phyloP scores from a whole-genome alignment of 2,329 filamentous ascomycete species.

The Lecanicillium sp. region DNA sequence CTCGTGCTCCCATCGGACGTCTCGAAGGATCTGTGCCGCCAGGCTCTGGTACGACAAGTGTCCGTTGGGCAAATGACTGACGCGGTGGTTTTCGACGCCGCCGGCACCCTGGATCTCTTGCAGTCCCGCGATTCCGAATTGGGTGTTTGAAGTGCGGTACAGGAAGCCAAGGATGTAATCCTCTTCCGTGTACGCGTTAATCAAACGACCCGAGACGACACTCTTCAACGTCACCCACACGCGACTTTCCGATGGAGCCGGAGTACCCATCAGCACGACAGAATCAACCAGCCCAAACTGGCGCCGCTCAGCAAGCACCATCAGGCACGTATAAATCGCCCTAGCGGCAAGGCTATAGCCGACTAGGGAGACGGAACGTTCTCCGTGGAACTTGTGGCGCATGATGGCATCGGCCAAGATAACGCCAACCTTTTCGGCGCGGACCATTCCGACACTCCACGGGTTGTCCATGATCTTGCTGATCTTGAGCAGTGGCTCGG shows the following conservation, averaged over 20 bases:
- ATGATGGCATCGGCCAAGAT: constrained; percentile 77
- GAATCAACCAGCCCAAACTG: constrained; percentile 85
- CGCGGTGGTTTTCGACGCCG: constrained; percentile 62
- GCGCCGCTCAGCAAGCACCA: constrained; percentile 69
- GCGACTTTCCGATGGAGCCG: constrained; percentile 63
- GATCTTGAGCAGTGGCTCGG: constrained; percentile 56
- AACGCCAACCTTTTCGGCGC: constrained; percentile 65
- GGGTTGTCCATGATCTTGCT: constrained; percentile 76
- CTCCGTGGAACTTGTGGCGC: constrained; percentile 70
- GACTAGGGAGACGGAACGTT: constrained; percentile 72
- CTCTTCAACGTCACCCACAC: constrained; percentile 74
- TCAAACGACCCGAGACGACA: constrained; percentile 74
- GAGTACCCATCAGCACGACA: constrained; percentile 76
- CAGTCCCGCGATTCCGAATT: constrained; percentile 78
- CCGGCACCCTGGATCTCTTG: constrained; percentile 64
- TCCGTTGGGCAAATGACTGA: constrained; percentile 58
- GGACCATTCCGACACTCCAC: constrained; percentile 68
- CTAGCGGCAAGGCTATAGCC: constrained; percentile 79
- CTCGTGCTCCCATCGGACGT: constrained; percentile 64
- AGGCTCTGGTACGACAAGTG: constrained; percentile 67
- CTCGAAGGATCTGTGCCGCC: constrained; percentile 59
- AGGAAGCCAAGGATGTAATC: constrained; percentile 87
- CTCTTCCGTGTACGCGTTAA: constrained; percentile 84
- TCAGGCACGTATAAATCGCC: constrained; percentile 78
- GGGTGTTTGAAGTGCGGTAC: constrained; percentile 74